Percentiles rank a stretch among this genome's conserved stretches.
phyloP scores from a whole-genome alignment of 2,329 filamentous ascomycete genomes.

The Nigrograna mackinnonii region DNA sequence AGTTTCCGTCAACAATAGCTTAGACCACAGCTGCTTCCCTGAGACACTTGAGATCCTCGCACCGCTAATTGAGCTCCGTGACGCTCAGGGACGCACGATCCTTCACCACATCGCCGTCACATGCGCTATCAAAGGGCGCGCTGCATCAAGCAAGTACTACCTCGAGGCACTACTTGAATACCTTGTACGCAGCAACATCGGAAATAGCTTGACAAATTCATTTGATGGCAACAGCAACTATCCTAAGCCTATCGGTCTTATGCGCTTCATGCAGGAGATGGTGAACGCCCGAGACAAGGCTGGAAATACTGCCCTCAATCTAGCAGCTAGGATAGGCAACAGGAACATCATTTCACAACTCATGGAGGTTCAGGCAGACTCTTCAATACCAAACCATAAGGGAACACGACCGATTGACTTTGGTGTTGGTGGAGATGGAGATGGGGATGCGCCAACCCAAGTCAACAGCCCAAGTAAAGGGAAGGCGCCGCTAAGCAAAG shows the following conservation, averaged over 20 bases:
- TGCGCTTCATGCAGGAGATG: constrained; percentile 94
- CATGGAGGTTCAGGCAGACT: constrained; percentile 90
- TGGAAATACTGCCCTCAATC: constrained; percentile 92
- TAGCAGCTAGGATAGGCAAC: constrained; percentile 91
- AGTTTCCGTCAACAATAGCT: constrained; percentile 90
- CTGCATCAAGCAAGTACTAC: constrained; percentile 91
- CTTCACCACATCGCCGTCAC: constrained; percentile 96
- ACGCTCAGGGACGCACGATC: constrained; percentile 87
- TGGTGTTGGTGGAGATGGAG: constrained; percentile 76
- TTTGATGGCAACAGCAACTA: constrained; percentile 57
- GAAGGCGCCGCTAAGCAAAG: constrained; percentile 46
- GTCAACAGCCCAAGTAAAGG: constrained; percentile 39
- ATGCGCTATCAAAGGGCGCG: constrained; percentile 91
- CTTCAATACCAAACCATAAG: constrained; percentile 87
- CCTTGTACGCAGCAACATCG: constrained; percentile 74
- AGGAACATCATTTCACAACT: constrained; percentile 95
- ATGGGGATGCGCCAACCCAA: constrained; percentile 44
- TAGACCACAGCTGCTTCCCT: constrained; percentile 87
- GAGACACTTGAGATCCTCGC: constrained; percentile 88
- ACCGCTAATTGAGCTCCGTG: constrained; percentile 85
- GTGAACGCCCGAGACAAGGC: constrained; percentile 94
- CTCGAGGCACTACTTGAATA: constrained; percentile 93
- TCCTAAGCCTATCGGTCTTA: constrained; percentile 77
- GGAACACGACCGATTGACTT: constrained; percentile 92
- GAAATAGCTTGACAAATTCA: constrained; percentile 31